Evolutionary conservation across 148 eudicot genomes (phyloP).

Genomic region (Cornus kousa): DNA sequence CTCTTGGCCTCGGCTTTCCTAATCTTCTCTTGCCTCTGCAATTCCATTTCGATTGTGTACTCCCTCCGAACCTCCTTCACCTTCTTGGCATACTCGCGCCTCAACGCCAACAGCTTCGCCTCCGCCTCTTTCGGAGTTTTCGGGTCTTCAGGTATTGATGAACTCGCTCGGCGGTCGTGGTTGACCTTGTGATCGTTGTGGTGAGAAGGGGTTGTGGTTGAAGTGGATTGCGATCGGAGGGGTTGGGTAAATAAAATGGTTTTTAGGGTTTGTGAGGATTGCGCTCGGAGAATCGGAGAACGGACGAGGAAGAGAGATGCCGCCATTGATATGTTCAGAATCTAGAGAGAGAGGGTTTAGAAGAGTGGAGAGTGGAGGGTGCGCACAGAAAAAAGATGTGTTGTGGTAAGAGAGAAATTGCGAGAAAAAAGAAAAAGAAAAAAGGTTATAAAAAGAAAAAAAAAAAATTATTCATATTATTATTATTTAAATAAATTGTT

Average conservation of each 20-base stretch:
- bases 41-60: conserved; percentile 70
- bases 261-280: conserved; percentile 3
- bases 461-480: too few species aligned
- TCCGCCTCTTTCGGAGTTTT: conserved; percentile 52
- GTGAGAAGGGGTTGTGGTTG: conserved; percentile 28
- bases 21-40: conserved; percentile 51
- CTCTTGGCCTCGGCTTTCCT: conserved; percentile 51
- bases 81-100: conserved; percentile 69
- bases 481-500: too few species aligned
- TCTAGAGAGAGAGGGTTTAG: not conserved
- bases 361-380: not conserved
- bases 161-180: conserved; percentile 43
- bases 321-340: conserved; percentile 13
- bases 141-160: conserved; percentile 48
- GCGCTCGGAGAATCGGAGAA: not conserved
- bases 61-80: conserved; percentile 57
- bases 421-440: too few species aligned
- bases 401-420: too few species aligned
- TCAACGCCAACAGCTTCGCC: conserved; percentile 40
- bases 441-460: too few species aligned
- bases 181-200: conserved; percentile 37
- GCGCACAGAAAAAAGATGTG: not conserved
- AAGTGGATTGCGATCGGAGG: conserved; percentile 26
- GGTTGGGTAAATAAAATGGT: not conserved
- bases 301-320: conserved; percentile 22